These are phyloP conservation scores for Psilocybe mexicana DNA, from an alignment of 1,284 basidiomycete species.

Conservation along the genomic window DNA sequence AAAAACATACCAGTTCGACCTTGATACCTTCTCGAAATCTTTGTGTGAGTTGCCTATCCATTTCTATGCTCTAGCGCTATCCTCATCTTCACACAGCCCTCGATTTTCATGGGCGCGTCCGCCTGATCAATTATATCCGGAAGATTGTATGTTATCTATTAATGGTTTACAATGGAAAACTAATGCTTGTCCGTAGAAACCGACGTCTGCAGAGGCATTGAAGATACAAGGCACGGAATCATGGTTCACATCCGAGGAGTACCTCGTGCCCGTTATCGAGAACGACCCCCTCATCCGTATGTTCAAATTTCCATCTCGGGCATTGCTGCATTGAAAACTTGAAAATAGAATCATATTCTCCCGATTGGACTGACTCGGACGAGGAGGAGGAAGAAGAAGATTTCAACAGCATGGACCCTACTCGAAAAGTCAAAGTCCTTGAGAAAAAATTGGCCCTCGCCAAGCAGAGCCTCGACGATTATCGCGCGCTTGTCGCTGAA, in stretches of 20 bases:
- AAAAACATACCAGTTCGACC: conserved; percentile 59
- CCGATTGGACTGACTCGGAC: conserved; percentile 77
- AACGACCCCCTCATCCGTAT: conserved; percentile 89
- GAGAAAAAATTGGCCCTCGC: conserved; percentile 54
- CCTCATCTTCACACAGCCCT: conserved; percentile 37
- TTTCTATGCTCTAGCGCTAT: neutral
- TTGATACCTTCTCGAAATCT: conserved; percentile 49
- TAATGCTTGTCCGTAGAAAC: conserved; percentile 45
- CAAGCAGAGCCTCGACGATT: conserved; percentile 58
- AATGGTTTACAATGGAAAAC: conserved; percentile 2
- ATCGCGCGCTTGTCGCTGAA: conserved; percentile 53
- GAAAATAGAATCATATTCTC: conserved; percentile 34
- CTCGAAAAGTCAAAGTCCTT: conserved; percentile 49
- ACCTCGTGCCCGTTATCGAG: conserved; percentile 76
- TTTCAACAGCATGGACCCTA: conserved; percentile 32
- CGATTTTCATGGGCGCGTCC: conserved; percentile 70
- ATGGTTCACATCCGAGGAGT: conserved; percentile 73
- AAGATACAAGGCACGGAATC: conserved; percentile 57
- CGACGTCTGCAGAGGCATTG: conserved; percentile 42
- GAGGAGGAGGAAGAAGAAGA: conserved; percentile 37
- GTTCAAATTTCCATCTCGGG: conserved; percentile 28
- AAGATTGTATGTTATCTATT: conserved; percentile 43
- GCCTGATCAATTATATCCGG: conserved; percentile 86
- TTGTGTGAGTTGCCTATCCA: conserved; percentile 46
- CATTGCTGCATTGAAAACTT: conserved; percentile 4